Base-by-base conservation (phyloP, 2,329 filamentous ascomycete species). In the Alternaria panax region DNA sequence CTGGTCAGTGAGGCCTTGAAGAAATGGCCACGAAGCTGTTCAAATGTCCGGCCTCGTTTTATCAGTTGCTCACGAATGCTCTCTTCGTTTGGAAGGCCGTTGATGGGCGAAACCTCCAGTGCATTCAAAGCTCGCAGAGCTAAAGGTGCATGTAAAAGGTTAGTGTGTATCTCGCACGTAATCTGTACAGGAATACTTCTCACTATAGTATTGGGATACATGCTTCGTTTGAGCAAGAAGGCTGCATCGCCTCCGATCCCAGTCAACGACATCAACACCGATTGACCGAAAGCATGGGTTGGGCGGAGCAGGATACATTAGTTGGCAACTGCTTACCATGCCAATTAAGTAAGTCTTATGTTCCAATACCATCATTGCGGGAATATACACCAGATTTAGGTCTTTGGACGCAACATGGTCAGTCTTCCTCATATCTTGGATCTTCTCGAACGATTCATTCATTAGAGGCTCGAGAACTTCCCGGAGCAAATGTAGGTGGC, bases 1-100 rank as follows among this genome's bases (percentile, higher is more conserved):
- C 22, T 42, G 30, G 40, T 24, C 30, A 22, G 22, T 38, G n/a
- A 53, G 38, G 41, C 40, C n/a, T 45, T 36, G 40, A 82, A 84
- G 53, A 82, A 78, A 41, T 79, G 81, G 2, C 82, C 82, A 27
- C 76, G 77, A 38, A 82, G 71, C 14, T 69, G 58, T 61, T 84
- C 81, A 59, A 83, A 80, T 16, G 74, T 69, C 20, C 73, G 74
- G 9, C 83, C 83, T 7, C 81, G 77, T 11, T 73, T 68, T 18
- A 81, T 71, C n/a, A 85, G 70, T 8, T 64, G 60, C n/a, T 70
- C 54, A 8, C 70, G 72, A n/a, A 84, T 60, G 3, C 68, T 62
- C 0, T 75, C 68, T 43, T 75, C 67, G 7, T 80, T 68, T 2
- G 66, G 47, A 61, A 82, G 80, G 53, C 71, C 79, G 1, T 74